These are phyloP conservation scores for Flaveria sonorensis DNA, from an alignment of 129 eudicot species.

Conservation along the genomic window DNA sequence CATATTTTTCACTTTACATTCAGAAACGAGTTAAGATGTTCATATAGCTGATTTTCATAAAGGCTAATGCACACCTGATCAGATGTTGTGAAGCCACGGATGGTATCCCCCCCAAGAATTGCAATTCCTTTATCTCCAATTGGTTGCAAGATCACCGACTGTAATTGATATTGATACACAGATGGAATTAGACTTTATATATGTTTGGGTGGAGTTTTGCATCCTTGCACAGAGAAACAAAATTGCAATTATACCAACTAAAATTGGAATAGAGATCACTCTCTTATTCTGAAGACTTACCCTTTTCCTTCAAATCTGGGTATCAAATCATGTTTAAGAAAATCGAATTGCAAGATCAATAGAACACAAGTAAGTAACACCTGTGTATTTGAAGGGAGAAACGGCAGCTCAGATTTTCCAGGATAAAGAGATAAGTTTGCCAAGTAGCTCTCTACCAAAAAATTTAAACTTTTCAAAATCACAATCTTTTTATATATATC, in stretches of 20 bases:
- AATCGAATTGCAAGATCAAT: background rate
- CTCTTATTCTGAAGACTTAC: no score
- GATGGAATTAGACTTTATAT: constrained; percentile 6
- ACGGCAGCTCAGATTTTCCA: constrained; percentile 89
- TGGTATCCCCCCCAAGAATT: constrained; percentile 87
- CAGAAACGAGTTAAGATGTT: background rate
- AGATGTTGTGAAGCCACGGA: constrained; percentile 94
- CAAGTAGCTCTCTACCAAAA: constrained; percentile 79
- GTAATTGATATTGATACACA: constrained; percentile 20
- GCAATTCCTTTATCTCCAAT: constrained; percentile 89
- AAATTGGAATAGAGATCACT: background rate
- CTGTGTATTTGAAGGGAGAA: constrained; percentile 93
- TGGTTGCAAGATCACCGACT: constrained; percentile 98
- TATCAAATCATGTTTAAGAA: background rate
- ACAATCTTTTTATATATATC: constrained; percentile 17
- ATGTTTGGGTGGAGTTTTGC: background rate
- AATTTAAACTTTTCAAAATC: background rate
- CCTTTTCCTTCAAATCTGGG: background rate
- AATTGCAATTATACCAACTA: constrained; percentile 7
- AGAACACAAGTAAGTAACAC: constrained; percentile 33
- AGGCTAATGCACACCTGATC: constrained; percentile 67
- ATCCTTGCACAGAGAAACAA: constrained; percentile 8
- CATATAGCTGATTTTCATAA: constrained; percentile 17
- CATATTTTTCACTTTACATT: background rate
- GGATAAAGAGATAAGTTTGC: constrained; percentile 95